Conservation (phyloP, 2,329 filamentous ascomycete genomes). For the Chaetomiaceae sp. region DNA sequence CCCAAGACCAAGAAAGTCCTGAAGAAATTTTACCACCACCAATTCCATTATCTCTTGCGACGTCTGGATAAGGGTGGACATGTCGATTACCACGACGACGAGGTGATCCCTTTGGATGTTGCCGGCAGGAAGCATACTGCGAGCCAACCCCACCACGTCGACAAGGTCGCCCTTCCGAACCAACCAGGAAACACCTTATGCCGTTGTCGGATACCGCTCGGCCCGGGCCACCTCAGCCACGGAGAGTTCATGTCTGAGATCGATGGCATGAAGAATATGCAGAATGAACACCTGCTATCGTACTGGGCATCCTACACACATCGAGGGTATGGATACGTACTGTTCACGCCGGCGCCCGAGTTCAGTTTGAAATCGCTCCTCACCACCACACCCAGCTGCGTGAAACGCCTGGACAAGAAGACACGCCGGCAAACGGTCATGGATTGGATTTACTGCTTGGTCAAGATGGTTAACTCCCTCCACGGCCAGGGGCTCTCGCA, state of each 20-base stretch:
- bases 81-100: slow-evolving; percentile 59
- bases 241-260: slow-evolving; percentile 60
- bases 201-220: slow-evolving; percentile 53
- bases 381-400: slow-evolving; percentile 55
- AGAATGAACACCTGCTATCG: slow-evolving; percentile 66
- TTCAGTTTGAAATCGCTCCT: slow-evolving; percentile 65
- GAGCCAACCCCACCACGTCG: slow-evolving; percentile 38
- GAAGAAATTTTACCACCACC: slow-evolving; percentile 63
- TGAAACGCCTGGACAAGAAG: slow-evolving; percentile 59
- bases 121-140: slow-evolving; percentile 52
- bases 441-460: slow-evolving; percentile 72
- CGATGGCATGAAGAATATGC: slow-evolving; percentile 52
- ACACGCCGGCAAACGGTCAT: slow-evolving; percentile 57
- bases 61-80: slow-evolving; percentile 58
- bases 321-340: slow-evolving; percentile 58
- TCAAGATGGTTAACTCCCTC: slow-evolving; percentile 63
- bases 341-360: slow-evolving; percentile 64
- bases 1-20: slow-evolving; percentile 60
- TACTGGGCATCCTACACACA: slow-evolving; percentile 68
- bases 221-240: slow-evolving; percentile 41
- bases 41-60: slow-evolving; percentile 67
- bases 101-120: slow-evolving; percentile 65
- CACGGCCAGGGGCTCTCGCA: slow-evolving; percentile 63
- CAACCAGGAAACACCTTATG: slow-evolving; percentile 53
- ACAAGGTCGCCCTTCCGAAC: slow-evolving; percentile 61